Evolutionary conservation across 1,284 basidiomycete species (phyloP), one percentile per base, ranked within the genome.

Genomic region (Amylostereum areolatum): DNA sequence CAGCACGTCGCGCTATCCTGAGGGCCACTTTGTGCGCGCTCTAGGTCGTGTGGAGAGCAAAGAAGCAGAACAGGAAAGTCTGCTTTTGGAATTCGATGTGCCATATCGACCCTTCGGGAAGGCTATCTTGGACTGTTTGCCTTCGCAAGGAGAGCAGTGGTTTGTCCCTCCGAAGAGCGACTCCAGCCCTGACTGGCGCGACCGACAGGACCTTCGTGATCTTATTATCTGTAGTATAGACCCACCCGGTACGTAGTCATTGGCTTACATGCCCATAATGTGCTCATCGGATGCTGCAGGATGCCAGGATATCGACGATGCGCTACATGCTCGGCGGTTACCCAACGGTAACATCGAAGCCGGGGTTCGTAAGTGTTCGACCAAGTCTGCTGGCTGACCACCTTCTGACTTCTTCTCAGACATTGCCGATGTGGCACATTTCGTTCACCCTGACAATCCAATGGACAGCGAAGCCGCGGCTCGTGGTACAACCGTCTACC

Each of bases 261-360:
- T 8, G 8, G 6, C 9, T 11, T 33, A 35, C 3, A 27, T 12
- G 34, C 42, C 10, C 2, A 6, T 11, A 3, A 25, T 31, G 29
- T 25, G 11, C 32, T 44, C 12, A 35, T 35, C 34, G 34, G 9
- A n/a, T 35, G 34, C 40, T 49, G 32, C 45, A 89, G 94, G 85
- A 35, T 99, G 97, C 68, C 93, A 97, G 63, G 97, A 99, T 69
- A 99, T 99, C 40, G 97, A 99, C 64, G 97, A 99, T 66, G 97
- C 97, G 0, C 71, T 99, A n/a, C 97, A 99, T 67, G 97, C 97
- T 7, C 80, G 88, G 47, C 74, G 68, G 43, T 72, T 99, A 29
- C 84, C 92, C 0, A 97, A 97, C 61, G 96, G 96, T 2, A 95
- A 97, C 66, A 91, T 98, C 54, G 92, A 99, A 65, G 94, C 94